Base-by-base conservation (phyloP, 371 early-diverging fungal genomes). In the Haplosporangium sp. region DNA sequence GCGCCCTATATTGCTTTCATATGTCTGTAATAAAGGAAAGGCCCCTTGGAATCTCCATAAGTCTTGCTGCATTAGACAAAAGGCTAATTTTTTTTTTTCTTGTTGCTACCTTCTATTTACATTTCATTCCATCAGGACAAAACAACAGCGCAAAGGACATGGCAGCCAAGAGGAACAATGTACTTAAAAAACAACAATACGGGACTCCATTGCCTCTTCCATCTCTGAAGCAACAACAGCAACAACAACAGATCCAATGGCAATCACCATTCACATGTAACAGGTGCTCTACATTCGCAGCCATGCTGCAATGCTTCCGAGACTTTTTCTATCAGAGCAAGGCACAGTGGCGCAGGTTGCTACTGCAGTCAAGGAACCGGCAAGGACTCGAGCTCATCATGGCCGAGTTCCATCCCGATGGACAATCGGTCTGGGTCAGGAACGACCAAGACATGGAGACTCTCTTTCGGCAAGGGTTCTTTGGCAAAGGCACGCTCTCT, bases 401-500 rank as follows among this genome's bases (percentile, higher is more conserved):
- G 4, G 63, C 66, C 16, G 59, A 69, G 23, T 79, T 79, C 20
- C 79, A 79, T 54, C 59, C 66, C 9, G 42, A 41, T 5, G 79
- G 73, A 5, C 51, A 69, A 16, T 64, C 63, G 55, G 76, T 87
- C 21, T 87, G 88, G 88, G 73, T 87, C n/a, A 65, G 63, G 11
- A 40, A 47, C 10, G 50, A 43, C 21, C 68, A 83, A 20, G 75
- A 82, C 45, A 73, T 82, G 48, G 40, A 64, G 12, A 43, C 64
- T 7, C 67, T 95, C 13, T 92, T 92, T 86, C 59, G 77, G 2
- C 64, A 84, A 37, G 96, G 96, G 0, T 92, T 86, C 66, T 95
- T 93, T 85, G 96, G 95, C 43, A 96, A 96, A 74, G 96, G 94
- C 6, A 85, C 87, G 4, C 82, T 96, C 14, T 95, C 95, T 6